phyloP scores from a whole-genome alignment of 2,329 filamentous ascomycete genomes.

The Colletotrichum theobromicola region DNA sequence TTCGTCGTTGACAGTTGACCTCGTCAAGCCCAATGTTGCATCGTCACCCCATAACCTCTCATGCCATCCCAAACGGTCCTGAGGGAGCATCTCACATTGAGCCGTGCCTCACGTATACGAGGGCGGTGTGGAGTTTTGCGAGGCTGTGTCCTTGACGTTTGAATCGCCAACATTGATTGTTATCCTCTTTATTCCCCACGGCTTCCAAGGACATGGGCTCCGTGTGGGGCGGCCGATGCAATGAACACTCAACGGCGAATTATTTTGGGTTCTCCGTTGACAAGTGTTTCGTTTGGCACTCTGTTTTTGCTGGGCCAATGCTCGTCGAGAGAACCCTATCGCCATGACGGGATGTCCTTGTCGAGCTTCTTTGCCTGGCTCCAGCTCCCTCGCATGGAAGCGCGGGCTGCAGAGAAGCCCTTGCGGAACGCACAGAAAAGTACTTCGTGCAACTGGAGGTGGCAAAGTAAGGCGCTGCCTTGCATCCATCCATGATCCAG shows the following conservation, averaged over 20 bases:
- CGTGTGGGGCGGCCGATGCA: not conserved
- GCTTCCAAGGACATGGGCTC: not conserved
- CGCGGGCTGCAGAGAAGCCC: slow-evolving; percentile 3
- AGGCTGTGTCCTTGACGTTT: not conserved
- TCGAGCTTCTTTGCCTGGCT: not conserved
- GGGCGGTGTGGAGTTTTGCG: slow-evolving; percentile 1
- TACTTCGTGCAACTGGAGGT: not conserved
- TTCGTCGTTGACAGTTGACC: no score
- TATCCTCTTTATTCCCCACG: not conserved
- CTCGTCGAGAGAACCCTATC: not conserved
- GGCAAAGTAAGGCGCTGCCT: not conserved
- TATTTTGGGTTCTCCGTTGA: slow-evolving; percentile 10
- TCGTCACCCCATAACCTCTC: not conserved
- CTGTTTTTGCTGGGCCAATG: not conserved
- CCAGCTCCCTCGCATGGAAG: not conserved
- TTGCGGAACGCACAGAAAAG: not conserved
- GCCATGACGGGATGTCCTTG: not conserved
- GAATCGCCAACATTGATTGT: not conserved
- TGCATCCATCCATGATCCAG: slow-evolving; percentile 16
- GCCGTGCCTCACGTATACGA: slow-evolving; percentile 14
- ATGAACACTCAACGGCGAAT: not conserved
- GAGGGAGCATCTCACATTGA: not conserved
- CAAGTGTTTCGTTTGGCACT: slow-evolving; percentile 20
- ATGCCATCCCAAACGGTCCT: not conserved
- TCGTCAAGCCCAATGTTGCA: not conserved